Percentiles rank a stretch among this genome's conserved stretches.
These are phyloP conservation scores for Plasmodium relictum DNA, from an alignment of 169 alveolate genomes.

Conservation along the genomic window DNA sequence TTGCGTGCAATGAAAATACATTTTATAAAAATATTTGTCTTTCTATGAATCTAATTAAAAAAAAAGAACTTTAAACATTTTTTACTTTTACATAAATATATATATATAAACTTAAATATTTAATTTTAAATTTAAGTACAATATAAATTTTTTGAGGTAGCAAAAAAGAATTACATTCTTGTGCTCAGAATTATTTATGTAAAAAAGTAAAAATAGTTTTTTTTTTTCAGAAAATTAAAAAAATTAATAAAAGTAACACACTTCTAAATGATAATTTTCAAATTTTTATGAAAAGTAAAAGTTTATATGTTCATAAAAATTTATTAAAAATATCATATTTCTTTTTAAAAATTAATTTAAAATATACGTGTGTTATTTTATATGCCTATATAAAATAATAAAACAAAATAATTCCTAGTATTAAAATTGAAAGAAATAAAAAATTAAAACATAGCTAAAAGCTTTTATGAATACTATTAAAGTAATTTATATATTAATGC, in stretches of 20 bases:
- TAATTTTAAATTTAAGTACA: not conserved
- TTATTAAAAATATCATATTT: too few relatives aligned
- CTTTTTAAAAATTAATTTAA: too few relatives aligned
- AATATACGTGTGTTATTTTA: too few relatives aligned
- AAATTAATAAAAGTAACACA: constrained; percentile 1
- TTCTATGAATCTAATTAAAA: not conserved
- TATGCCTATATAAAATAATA: too few relatives aligned
- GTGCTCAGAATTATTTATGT: constrained; percentile 14
- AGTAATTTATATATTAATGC: too few relatives aligned
- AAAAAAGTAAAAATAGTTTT: not conserved
- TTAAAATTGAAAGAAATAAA: too few relatives aligned
- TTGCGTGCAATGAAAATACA: not conserved
- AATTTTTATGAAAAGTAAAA: constrained; percentile 23
- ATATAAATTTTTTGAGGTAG: not conserved
- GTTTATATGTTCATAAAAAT: not conserved
- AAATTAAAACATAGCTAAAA: too few relatives aligned
- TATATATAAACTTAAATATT: too few relatives aligned
- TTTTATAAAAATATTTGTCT: not conserved
- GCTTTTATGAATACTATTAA: too few relatives aligned
- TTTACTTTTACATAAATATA: too few relatives aligned
- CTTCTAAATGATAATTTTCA: constrained; percentile 21
- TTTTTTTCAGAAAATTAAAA: constrained; percentile 12
- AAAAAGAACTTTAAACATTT: not conserved
- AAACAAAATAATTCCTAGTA: too few relatives aligned
- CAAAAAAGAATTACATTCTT: not conserved